Evolutionary conservation across 306 rosid genomes (phyloP).

Genomic region (Vigna trinervia): DNA sequence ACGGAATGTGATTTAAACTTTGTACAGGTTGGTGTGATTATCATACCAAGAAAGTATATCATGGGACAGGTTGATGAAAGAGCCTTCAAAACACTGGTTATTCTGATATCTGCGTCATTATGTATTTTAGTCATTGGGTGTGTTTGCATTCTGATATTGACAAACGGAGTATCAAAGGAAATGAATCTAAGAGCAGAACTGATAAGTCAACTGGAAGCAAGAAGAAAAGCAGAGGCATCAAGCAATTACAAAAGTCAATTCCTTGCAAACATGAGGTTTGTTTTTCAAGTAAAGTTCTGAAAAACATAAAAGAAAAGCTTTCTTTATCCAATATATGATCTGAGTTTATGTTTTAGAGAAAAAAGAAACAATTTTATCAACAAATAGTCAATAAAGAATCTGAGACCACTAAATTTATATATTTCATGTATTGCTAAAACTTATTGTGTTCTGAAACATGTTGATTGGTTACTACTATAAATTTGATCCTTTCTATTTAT

Average conservation of each 20-base stretch:
- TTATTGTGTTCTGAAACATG: no score
- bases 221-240: slow-evolving; percentile 98
- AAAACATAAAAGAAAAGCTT: neutral
- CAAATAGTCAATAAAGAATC: neutral
- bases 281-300: slow-evolving; percentile 26
- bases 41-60: slow-evolving; percentile 90
- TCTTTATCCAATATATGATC: slow-evolving; percentile 1
- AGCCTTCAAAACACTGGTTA: slow-evolving; percentile 90
- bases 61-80: slow-evolving; percentile 98
- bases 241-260: slow-evolving; percentile 97
- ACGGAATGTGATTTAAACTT: slow-evolving; percentile 33
- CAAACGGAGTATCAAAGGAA: slow-evolving; percentile 99
- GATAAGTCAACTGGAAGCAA: slow-evolving; percentile 93
- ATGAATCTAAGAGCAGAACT: slow-evolving; percentile 97
- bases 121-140: slow-evolving; percentile 93
- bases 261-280: slow-evolving; percentile 97
- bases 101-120: slow-evolving; percentile 89
- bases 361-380: slow-evolving; percentile 5
- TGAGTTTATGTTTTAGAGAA: slow-evolving; percentile 5
- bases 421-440: no score
- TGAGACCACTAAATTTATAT: neutral
- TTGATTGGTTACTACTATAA: neutral
- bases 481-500: neutral
- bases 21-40: slow-evolving; percentile 96
- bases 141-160: slow-evolving; percentile 88